These are phyloP conservation scores for Clavispora vitiphila DNA, from an alignment of 805 yeast genomes.

Conservation along the genomic window DNA sequence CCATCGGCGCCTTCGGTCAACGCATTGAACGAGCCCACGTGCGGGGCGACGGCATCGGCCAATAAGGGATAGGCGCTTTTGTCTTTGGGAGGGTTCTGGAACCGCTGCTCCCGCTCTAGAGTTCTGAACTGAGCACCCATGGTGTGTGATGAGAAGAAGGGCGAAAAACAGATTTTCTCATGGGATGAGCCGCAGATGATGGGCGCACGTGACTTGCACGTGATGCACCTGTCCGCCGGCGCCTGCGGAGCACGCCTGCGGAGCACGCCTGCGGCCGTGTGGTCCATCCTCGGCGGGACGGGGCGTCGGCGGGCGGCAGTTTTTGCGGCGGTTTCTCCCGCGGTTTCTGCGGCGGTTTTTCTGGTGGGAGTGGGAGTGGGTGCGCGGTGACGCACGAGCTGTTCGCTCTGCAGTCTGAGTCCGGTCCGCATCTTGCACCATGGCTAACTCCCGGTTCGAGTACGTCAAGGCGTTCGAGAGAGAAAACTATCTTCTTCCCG, in stretches of 20 bases:
- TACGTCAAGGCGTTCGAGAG: conserved; percentile 81
- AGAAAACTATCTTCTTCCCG: conserved; percentile 68
- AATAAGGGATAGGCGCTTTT: conserved; percentile 76
- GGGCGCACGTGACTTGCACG: too few species aligned
- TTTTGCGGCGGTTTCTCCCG: too few species aligned
- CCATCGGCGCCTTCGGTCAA: conserved; percentile 84
- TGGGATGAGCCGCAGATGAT: conserved; percentile 2
- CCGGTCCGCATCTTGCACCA: conserved; percentile 23
- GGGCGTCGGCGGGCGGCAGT: too few species aligned
- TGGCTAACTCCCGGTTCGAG: conserved; percentile 86
- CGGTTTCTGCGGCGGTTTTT: too few species aligned
- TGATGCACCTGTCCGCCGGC: not conserved
- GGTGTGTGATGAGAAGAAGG: conserved; percentile 3
- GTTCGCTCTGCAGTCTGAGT: not conserved
- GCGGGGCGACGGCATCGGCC: conserved; percentile 89
- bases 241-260: too few species aligned
- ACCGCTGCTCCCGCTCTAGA: conserved; percentile 80
- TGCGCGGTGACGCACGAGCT: not conserved
- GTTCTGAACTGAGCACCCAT: conserved; percentile 68
- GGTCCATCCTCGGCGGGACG: too few species aligned
- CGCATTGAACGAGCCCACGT: conserved; percentile 94
- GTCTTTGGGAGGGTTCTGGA: conserved; percentile 85
- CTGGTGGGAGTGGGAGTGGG: not conserved
- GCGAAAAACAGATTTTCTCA: conserved; percentile 2
- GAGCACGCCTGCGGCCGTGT: too few species aligned